Evolutionary conservation across 768 basidiomycete species (phyloP).

Genomic region (Boletus coccyginus): DNA sequence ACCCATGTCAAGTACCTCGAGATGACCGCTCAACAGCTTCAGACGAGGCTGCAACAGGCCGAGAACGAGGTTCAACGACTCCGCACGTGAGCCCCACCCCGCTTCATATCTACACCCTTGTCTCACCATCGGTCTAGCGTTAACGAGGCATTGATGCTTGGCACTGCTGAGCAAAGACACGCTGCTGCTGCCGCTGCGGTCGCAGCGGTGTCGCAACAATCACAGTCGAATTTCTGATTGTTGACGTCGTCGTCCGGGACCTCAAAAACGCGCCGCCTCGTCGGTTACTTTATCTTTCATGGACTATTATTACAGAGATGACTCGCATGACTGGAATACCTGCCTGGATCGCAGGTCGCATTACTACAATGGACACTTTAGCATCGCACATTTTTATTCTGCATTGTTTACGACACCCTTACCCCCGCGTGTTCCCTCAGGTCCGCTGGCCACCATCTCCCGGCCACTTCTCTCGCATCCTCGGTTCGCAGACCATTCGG

Average conservation of each 20-base stretch:
- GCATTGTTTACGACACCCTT: constrained; percentile 40
- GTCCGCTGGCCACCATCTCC: constrained; percentile 14
- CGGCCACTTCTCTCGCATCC: constrained; percentile 13
- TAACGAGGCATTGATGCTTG: constrained; percentile 88
- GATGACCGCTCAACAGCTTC: constrained; percentile 70
- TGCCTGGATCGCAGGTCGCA: constrained; percentile 61
- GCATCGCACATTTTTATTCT: constrained; percentile 38
- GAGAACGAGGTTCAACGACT: constrained; percentile 81
- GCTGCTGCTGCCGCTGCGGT: constrained; percentile 56
- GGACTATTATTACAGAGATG: constrained; percentile 38
- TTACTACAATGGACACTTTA: constrained; percentile 45
- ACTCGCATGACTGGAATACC: constrained; percentile 44
- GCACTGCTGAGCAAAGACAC: constrained; percentile 72
- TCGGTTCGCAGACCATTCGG: constrained; percentile 40
- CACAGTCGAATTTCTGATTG: constrained; percentile 46
- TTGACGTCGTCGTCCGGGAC: constrained; percentile 19
- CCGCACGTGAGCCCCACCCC: constrained; percentile 44
- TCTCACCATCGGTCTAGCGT: constrained; percentile 40
- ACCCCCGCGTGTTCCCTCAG: constrained; percentile 18
- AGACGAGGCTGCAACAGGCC: constrained; percentile 72
- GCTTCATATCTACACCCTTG: not conserved
- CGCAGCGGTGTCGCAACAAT: constrained; percentile 47
- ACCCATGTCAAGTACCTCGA: constrained; percentile 87
- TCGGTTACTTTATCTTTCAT: constrained; percentile 39
- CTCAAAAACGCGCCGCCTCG: constrained; percentile 25